Base-by-base conservation (phyloP, 805 yeast genomes). In the Metschnikowia koreensis region DNA sequence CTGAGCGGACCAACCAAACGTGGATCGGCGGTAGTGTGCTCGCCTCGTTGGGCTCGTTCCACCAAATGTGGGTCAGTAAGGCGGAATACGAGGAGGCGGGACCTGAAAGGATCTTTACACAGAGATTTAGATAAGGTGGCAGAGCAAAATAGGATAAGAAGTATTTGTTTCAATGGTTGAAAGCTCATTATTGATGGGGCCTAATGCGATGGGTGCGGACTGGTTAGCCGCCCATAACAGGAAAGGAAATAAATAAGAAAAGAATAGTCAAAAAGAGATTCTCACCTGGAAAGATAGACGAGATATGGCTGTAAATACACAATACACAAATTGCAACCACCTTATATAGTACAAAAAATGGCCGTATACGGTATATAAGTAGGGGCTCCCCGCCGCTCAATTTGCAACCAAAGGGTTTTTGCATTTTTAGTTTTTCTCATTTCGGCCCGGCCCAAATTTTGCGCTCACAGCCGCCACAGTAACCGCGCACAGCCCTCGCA, bases 11-110 rank as follows among this genome's bases (percentile, higher is more conserved):
- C 57, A 86, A 81, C 64, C 87, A 90, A 54, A 77, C 93, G 7
- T 92, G 97, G 97, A 80, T 92, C 46, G 97, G 97, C 42, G 97
- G 97, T 7, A 85, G 93, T 57, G 91, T 92, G 38, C 73, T 92
- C 50, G 83, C 96, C 6, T 85, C 94, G 47, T 76, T 92, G 60
- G 97, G 97, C 34, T 89, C 97, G 2, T 92, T 92, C 77, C 97
- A 92, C 67, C 97, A 92, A 68, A 73, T 88, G 71, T 92, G 97
- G 97, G 96, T 92, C 1, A 87, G 92, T 40, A 85, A 83, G 63
- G 82, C 81, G 58, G 97, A 92, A 68, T 88, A 86, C 61, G 90
- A 89, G 55, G 97, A 92, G 67, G 89, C 84, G 27, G 97, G 97
- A 6, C 83, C 84, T 11, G 94, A 89, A 50, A 82, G 90, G 66